Evolutionary conservation across 2,329 filamentous ascomycete species (phyloP), one percentile per base, ranked within the genome.

Genomic region (Emericellopsis cladophorae): DNA sequence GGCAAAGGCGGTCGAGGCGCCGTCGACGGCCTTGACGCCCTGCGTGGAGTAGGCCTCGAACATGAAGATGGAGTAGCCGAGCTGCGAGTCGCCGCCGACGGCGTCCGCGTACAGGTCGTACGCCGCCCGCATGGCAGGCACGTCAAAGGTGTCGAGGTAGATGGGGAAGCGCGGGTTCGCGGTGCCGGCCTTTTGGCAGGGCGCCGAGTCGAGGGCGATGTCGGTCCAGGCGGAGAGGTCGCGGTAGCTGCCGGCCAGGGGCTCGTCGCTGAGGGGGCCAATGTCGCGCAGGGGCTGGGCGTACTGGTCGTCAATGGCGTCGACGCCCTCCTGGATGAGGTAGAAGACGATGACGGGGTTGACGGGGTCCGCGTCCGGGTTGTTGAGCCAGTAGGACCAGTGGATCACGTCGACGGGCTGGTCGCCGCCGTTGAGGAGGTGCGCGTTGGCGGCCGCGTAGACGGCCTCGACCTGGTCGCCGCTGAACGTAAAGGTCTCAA

Each of bases 1-100:
- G 15, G 68, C 59, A 42, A 65, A 74, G 1, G 70, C 68, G 4
- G 62, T 59, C 1, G 60, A 57, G 9, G 52, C 49, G 22, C 45
- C 47, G 36, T 52, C 45, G 32, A 68, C 48, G 0, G 51, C 54
- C 40, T 61, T 49, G 2, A 76, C 65, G 3, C 64, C 70, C 21
- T 62, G 49, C 10, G 50, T 50, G 2, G 68, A 60, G 52, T 74
- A 76, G 21, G 65, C 67, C 50, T 76, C 71, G 43, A 75, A 68
- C 60, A 74, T 65, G 56, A 74, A 66, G 37, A 74, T 55, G 15
- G 57, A 55, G 48, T 45, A 41, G 18, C 43, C 41, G 34, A 59
- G 60, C 22, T 49, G 53, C 26, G 51, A 49, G 12, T 45, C 36
- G 31, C 43, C 47, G n/a, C 46, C 52, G 31, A 50, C 51, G 6